Conservation (phyloP, 2,329 filamentous ascomycete species). For the Aspergillus neotritici region DNA sequence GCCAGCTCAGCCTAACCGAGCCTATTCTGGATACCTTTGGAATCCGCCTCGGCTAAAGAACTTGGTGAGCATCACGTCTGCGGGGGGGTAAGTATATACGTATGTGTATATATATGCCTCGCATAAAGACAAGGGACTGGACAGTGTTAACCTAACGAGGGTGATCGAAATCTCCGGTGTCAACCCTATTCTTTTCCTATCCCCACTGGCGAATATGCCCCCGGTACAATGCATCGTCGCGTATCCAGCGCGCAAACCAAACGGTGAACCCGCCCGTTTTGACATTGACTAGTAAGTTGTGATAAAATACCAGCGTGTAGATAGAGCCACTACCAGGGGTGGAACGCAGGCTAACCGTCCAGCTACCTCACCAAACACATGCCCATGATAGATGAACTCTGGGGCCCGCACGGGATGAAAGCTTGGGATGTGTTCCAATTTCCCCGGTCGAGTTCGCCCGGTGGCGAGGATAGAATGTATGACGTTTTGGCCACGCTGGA, state of each 20-base stretch:
- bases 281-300: background rate
- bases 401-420: conserved; percentile 4
- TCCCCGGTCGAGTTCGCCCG: background rate
- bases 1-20: too few species aligned
- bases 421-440: background rate
- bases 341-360: background rate
- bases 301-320: too few species aligned
- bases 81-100: too few species aligned
- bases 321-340: too few species aligned
- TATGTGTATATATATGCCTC: too few species aligned
- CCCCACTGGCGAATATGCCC: background rate
- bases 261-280: background rate
- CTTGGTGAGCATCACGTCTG: too few species aligned
- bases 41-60: too few species aligned
- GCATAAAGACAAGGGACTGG: too few species aligned
- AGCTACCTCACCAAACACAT: conserved; percentile 2
- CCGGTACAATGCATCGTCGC: conserved; percentile 2
- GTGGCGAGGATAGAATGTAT: background rate
- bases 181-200: too few species aligned
- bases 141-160: too few species aligned
- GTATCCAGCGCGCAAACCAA: background rate
- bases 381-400: conserved; percentile 2
- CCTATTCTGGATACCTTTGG: too few species aligned
- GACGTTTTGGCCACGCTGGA: conserved; percentile 1
- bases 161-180: background rate